Evolutionary conservation across 495 filamentous ascomycete species (phyloP).

Genomic region (Penicillium cataractarum): DNA sequence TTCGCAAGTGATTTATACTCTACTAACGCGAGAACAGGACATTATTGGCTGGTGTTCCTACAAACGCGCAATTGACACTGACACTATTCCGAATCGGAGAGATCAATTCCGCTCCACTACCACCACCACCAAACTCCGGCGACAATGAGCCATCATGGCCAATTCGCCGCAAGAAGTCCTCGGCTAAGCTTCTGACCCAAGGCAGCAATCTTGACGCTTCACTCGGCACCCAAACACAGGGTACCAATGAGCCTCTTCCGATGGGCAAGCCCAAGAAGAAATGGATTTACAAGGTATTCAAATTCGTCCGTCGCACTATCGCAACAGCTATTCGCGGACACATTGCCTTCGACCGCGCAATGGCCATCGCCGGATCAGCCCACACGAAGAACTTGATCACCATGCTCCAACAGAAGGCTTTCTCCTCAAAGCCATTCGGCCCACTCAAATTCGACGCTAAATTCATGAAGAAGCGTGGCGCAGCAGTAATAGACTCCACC

Average conservation of each 20-base stretch:
- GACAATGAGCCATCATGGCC: constrained; percentile 28
- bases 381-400: constrained; percentile 74
- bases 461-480: constrained; percentile 71
- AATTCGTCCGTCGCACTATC: constrained; percentile 70
- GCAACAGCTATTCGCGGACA: constrained; percentile 68
- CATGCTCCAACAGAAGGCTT: constrained; percentile 57
- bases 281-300: constrained; percentile 58
- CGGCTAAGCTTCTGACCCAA: constrained; percentile 23
- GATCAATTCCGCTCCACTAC: constrained; percentile 77
- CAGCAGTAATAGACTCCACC: constrained; percentile 67
- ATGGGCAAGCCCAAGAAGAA: constrained; percentile 42
- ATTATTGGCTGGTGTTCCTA: constrained; percentile 81
- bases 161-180: constrained; percentile 40
- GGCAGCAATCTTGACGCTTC: constrained; percentile 28
- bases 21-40: constrained; percentile 50
- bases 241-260: constrained; percentile 6
- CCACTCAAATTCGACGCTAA: constrained; percentile 77
- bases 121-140: constrained; percentile 67
- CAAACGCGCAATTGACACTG: constrained; percentile 83
- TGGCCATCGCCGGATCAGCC: constrained; percentile 65
- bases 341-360: constrained; percentile 68
- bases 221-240: not conserved
- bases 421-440: constrained; percentile 52
- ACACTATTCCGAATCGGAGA: constrained; percentile 87
- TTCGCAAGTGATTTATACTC: not conserved